A percentile compares a stretch with the other conserved stretches of the same genome.
Conservation (phyloP, 495 filamentous ascomycete species). For the Neurospora hispaniola region DNA sequence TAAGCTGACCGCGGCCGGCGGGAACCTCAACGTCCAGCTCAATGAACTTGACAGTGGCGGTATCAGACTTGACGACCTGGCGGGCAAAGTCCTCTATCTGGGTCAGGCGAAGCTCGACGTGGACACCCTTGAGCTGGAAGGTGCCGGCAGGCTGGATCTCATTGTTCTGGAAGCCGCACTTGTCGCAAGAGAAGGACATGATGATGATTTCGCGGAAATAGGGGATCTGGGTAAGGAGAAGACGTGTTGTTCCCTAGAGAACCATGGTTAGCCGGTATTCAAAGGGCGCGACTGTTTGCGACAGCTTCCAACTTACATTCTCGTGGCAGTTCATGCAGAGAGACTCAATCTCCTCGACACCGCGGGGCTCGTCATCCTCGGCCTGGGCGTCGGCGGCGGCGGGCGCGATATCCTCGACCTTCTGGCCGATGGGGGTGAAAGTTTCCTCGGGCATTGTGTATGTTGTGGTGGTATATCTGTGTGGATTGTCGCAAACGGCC, state of each 20-base stretch:
- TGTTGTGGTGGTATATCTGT: constrained; percentile 1
- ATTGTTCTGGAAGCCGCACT: constrained; percentile 82
- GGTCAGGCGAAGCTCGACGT: constrained; percentile 64
- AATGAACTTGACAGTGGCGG: constrained; percentile 65
- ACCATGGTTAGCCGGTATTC: constrained; percentile 3
- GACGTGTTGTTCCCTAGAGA: constrained; percentile 64
- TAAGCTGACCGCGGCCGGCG: constrained; percentile 74
- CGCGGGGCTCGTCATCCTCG: constrained; percentile 38
- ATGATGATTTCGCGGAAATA: constrained; percentile 95
- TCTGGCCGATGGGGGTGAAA: constrained; percentile 45
- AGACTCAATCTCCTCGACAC: constrained; percentile 49
- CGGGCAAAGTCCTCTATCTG: constrained; percentile 63
- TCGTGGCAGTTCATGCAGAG: constrained; percentile 50
- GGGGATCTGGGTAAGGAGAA: constrained; percentile 83
- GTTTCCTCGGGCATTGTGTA: constrained; percentile 28
- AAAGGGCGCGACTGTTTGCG: background rate
- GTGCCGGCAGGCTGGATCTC: constrained; percentile 83
- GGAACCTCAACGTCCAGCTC: constrained; percentile 89
- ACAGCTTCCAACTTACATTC: constrained; percentile 46
- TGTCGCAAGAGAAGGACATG: constrained; percentile 86
- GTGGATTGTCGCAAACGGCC: background rate
- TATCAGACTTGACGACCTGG: constrained; percentile 86
- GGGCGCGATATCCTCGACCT: constrained; percentile 37
- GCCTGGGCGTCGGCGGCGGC: constrained; percentile 17
- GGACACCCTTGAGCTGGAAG: constrained; percentile 80